Base-by-base conservation (phyloP, 2,329 filamentous ascomycete species). In the Aspergillus versicolor region DNA sequence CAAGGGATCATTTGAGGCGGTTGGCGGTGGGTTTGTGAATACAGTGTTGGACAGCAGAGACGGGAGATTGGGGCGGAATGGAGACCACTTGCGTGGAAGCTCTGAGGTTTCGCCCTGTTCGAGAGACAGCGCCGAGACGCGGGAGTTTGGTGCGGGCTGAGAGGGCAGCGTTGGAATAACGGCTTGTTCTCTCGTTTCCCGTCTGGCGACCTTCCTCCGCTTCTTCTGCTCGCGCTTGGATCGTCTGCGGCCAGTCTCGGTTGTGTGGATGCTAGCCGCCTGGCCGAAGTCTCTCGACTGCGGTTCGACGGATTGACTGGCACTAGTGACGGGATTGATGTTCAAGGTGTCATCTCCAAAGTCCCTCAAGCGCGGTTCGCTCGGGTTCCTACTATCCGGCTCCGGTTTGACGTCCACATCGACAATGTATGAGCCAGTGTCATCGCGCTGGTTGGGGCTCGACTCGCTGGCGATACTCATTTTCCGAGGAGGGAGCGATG, bases 41-140 rank as follows among this genome's bases (percentile, higher is more conserved):
- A 73, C 70, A 1, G 71, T 73, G 57, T 73, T 73, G 17, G 70
- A 70, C 9, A 73, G 57, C 41, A 73, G 38, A 1, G 68, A 68
- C 2, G 70, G 70, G 8, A 73, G 64, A 17, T 49, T 57, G 2
- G 70, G 68, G 4, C 65, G 67, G 54, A 73, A 73, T 2, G 69
- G 65, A 12, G 63, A 67, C 32, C 65, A 64, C 52, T 65, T 66
- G 38, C 66, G 65, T 8, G 61, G 62, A 8, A 67, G 58, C 2
- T 62, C 62, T 3, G 61, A 58, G 5, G 55, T 47, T 19, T 58
- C 58, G 5, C 24, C 37, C 27, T 30, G 47, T 6, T 52, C 55
- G 12, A 52, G 9, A 8, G 52, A 24, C 19, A 59, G 52, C 5
- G 57, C 56, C 7, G 62, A 61, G 24, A 52, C 47, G 56, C 47